Conservation (phyloP, 148 eudicot genomes). For the Diospyros kaki region DNA sequence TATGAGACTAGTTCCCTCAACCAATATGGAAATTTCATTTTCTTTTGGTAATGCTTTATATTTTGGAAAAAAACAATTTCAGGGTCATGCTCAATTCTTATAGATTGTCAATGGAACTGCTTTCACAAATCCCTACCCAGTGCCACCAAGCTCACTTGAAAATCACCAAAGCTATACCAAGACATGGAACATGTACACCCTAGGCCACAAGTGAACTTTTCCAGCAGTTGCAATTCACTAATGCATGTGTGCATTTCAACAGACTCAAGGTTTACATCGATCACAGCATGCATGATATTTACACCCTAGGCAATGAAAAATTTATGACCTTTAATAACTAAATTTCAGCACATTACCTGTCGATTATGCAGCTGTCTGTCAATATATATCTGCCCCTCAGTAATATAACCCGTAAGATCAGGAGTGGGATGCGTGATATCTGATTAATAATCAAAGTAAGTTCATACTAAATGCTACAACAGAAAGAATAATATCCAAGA, state of each 20-base stretch:
- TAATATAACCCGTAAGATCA: conserved; percentile 97
- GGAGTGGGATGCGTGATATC: conserved; percentile 99
- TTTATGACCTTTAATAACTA: not conserved
- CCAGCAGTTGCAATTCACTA: not conserved
- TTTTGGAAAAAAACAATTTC: not conserved
- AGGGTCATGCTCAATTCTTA: not conserved
- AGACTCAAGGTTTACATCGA: not conserved
- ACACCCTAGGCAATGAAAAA: not conserved
- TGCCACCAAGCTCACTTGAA: not conserved
- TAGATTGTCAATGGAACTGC: not conserved
- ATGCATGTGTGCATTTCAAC: no score
- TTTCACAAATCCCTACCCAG: not conserved
- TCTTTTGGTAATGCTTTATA: not conserved
- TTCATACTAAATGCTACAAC: not conserved
- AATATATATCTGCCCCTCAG: conserved; percentile 97
- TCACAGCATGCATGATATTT: not conserved
- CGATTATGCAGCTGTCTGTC: conserved; percentile 96
- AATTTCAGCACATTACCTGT: conserved; percentile 47
- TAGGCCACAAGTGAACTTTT: not conserved
- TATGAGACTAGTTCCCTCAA: not conserved
- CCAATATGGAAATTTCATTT: no score
- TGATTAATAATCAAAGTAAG: conserved; percentile 28
- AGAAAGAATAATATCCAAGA: conserved; percentile 3
- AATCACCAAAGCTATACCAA: not conserved
- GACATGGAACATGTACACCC: not conserved